A percentile compares a stretch with the other conserved stretches of the same genome.
These are phyloP conservation scores for Keithomyces neogunnii DNA, from an alignment of 2,329 filamentous ascomycete genomes.

Conservation along the genomic window DNA sequence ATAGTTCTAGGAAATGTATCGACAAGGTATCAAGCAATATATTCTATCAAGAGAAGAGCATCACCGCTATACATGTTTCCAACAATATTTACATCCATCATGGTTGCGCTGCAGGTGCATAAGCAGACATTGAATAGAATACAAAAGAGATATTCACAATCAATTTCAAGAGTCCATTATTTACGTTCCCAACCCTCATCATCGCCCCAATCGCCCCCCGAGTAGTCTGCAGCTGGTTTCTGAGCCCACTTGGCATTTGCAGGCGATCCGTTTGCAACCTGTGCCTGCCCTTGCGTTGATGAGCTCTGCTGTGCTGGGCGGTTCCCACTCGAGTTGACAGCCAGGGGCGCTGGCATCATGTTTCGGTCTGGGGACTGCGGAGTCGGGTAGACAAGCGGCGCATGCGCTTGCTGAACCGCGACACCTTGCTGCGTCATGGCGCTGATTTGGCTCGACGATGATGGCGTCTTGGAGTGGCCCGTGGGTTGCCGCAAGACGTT, in stretches of 20 bases:
- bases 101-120: no score
- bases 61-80: no score
- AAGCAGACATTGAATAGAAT: neutral
- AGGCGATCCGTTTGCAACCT: neutral
- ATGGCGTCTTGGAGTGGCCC: slow-evolving; percentile 1
- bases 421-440: neutral
- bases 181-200: slow-evolving; percentile 6
- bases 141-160: neutral
- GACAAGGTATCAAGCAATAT: no score
- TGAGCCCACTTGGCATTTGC: slow-evolving; percentile 14
- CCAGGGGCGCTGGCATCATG: slow-evolving; percentile 6
- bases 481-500: neutral
- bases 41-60: no score
- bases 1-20: no score
- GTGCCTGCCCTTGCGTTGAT: neutral
- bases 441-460: neutral
- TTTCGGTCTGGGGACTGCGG: neutral
- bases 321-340: neutral
- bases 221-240: slow-evolving; percentile 18
- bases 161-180: neutral
- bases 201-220: slow-evolving; percentile 19
- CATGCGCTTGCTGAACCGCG: neutral
- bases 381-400: neutral
- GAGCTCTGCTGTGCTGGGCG: neutral
- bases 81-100: no score